Conservation (phyloP, 805 yeast species). For the Saccharomycopsis schoenii region DNA sequence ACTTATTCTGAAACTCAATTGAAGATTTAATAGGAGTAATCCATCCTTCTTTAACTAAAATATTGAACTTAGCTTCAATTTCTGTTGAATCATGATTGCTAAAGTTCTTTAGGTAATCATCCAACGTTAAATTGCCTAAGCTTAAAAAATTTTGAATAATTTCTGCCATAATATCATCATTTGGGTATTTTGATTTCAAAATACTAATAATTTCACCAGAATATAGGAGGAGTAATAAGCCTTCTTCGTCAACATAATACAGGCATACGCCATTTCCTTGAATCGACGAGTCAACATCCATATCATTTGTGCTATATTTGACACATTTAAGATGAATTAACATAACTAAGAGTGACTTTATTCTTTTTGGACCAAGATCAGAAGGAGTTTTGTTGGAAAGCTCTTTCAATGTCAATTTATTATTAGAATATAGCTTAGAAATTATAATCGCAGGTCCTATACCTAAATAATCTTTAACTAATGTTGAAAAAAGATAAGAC, state of each 20-base stretch:
- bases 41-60: slow-evolving; percentile 40
- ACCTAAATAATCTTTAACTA: slow-evolving; percentile 12
- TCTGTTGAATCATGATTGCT: slow-evolving; percentile 21
- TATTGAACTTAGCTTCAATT: slow-evolving; percentile 32
- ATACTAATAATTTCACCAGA: slow-evolving; percentile 64
- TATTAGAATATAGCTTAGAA: slow-evolving; percentile 12
- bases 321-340: slow-evolving; percentile 74
- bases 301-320: slow-evolving; percentile 42
- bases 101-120: slow-evolving; percentile 35
- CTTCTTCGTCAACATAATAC: slow-evolving; percentile 56
- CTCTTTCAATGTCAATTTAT: slow-evolving; percentile 9
- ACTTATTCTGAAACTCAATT: slow-evolving; percentile 25
- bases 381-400: slow-evolving; percentile 3
- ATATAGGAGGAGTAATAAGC: slow-evolving; percentile 54
- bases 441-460: slow-evolving; percentile 8
- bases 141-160: slow-evolving; percentile 62
- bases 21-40: slow-evolving; percentile 35
- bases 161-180: slow-evolving; percentile 38
- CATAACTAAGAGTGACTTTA: slow-evolving; percentile 62
- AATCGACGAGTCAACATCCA: slow-evolving; percentile 15
- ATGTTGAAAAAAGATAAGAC: slow-evolving; percentile 12
- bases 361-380: slow-evolving; percentile 26
- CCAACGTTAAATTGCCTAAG: slow-evolving; percentile 53
- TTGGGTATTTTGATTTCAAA: slow-evolving; percentile 32
- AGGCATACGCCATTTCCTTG: slow-evolving; percentile 26